Evolutionary conservation across 208 protist species (phyloP).

Genomic region (Crithidia bombi): DNA sequence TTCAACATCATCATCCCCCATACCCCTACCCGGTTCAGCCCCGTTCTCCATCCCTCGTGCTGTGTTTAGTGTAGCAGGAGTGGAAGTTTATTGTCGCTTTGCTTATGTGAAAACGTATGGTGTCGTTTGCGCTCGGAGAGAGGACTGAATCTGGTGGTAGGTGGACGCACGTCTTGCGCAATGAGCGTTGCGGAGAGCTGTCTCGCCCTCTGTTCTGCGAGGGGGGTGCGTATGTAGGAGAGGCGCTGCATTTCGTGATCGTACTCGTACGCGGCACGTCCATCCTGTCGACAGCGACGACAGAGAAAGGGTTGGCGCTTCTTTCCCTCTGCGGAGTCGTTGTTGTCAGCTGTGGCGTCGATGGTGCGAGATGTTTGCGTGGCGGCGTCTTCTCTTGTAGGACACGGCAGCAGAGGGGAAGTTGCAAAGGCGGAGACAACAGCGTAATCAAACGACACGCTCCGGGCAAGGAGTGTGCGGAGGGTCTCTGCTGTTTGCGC

Average conservation of each 20-base stretch:
- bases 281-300: conserved; percentile 59
- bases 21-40: too few relatives aligned
- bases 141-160: too few relatives aligned
- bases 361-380: conserved; percentile 4
- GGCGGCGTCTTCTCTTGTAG: neutral
- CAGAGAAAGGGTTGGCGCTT: conserved; percentile 46
- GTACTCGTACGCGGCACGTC: conserved; percentile 37
- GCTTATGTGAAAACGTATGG: neutral
- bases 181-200: neutral
- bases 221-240: neutral
- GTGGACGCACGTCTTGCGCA: neutral
- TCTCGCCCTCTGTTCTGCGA: neutral
- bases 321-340: neutral
- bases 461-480: too few relatives aligned
- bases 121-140: neutral
- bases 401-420: too few relatives aligned
- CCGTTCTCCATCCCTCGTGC: too few relatives aligned
- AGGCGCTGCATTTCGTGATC: conserved; percentile 27
- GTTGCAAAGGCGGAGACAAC: too few relatives aligned
- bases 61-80: too few relatives aligned
- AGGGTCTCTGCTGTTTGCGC: too few relatives aligned
- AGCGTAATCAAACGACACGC: too few relatives aligned
- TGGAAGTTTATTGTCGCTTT: too few relatives aligned
- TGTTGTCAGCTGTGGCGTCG: too few relatives aligned
- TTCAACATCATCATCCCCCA: too few relatives aligned